phyloP scores from a whole-genome alignment of 176 grass and related monocot species.

The Avena eriantha region DNA sequence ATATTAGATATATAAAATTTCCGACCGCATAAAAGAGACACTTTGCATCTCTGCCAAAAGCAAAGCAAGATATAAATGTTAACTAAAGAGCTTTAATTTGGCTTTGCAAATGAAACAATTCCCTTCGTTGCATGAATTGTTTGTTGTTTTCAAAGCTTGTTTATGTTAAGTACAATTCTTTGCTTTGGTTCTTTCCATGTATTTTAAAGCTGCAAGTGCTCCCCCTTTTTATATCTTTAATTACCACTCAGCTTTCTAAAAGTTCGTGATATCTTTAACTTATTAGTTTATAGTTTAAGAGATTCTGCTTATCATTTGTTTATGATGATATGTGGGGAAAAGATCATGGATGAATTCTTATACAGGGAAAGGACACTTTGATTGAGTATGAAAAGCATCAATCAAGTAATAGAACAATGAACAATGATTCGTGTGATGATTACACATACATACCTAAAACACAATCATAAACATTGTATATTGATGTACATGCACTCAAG shows the following conservation, averaged over 20 bases:
- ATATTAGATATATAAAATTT: constrained; percentile 29
- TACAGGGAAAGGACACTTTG: constrained; percentile 22
- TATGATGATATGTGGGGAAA: constrained; percentile 43
- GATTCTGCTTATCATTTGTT: constrained; percentile 29
- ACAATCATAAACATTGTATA: no score
- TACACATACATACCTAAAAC: background rate
- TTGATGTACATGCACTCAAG: no score
- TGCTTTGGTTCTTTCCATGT: background rate
- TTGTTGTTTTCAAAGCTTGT: constrained; percentile 17
- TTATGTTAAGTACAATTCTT: background rate
- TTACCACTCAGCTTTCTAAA: background rate
- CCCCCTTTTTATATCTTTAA: background rate
- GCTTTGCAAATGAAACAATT: background rate
- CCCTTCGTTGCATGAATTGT: background rate
- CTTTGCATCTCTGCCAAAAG: constrained; percentile 9
- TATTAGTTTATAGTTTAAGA: constrained; percentile 6
- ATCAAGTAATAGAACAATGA: background rate
- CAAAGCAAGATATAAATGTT: no score
- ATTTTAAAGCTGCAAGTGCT: constrained; percentile 31
- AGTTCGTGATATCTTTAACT: background rate
- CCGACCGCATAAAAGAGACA: no score
- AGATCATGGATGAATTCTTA: background rate
- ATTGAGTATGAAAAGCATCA: constrained; percentile 43
- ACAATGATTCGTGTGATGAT: constrained; percentile 17
- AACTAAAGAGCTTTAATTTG: background rate